These are phyloP conservation scores for Ascosphaera apis DNA, from an alignment of 2,329 filamentous ascomycete genomes.

Conservation along the genomic window DNA sequence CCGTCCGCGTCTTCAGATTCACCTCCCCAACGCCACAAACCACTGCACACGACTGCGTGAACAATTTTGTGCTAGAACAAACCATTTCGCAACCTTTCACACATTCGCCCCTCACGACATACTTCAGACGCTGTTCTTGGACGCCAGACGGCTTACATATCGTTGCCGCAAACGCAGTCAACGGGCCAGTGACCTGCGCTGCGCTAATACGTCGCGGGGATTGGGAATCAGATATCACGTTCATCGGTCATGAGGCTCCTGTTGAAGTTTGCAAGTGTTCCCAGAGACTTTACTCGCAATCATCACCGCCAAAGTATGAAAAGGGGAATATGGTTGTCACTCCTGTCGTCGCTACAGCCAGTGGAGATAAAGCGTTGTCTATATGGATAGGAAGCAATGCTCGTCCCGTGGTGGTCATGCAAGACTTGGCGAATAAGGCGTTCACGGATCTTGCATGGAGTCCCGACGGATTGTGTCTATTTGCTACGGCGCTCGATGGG, in stretches of 20 bases:
- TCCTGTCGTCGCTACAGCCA: conserved; percentile 89
- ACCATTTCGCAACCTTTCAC: conserved; percentile 73
- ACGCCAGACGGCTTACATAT: conserved; percentile 95
- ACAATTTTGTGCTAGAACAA: conserved; percentile 89
- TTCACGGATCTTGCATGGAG: conserved; percentile 90
- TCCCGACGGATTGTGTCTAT: conserved; percentile 71
- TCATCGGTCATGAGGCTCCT: conserved; percentile 91
- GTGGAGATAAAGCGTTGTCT: conserved; percentile 86
- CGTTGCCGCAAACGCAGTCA: conserved; percentile 87
- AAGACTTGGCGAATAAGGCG: conserved; percentile 73
- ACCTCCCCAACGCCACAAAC: conserved; percentile 78
- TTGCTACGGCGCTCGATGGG: conserved; percentile 70
- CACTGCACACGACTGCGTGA: conserved; percentile 81
- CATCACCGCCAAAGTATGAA: conserved; percentile 19
- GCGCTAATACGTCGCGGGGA: conserved; percentile 79
- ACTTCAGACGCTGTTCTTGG: conserved; percentile 93
- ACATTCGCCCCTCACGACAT: conserved; percentile 83
- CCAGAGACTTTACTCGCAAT: conserved; percentile 56
- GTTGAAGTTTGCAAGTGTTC: conserved; percentile 97
- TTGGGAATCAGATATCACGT: conserved; percentile 92
- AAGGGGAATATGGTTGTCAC: conserved; percentile 18
- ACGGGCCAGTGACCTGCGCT: conserved; percentile 89
- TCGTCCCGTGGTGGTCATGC: conserved; percentile 67
- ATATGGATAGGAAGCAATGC: conserved; percentile 97
- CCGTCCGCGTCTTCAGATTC: conserved; percentile 91